A percentile compares a stretch with the other conserved stretches of the same genome.
phyloP scores from a whole-genome alignment of 164 flowering plant species.

The Echeveria elegans region DNA sequence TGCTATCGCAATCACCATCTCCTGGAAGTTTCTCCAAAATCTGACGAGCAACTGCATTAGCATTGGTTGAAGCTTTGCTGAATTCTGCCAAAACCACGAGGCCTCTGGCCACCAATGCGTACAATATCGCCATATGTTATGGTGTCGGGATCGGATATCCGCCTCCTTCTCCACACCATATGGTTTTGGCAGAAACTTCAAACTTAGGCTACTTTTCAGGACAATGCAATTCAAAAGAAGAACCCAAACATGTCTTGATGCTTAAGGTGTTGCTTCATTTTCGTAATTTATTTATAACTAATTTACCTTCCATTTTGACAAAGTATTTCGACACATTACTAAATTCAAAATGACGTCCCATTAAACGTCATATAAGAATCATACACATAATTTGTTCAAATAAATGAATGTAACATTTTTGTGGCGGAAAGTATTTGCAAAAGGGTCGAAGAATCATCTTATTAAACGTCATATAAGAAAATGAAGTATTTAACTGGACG shows the following conservation, averaged over 20 bases:
- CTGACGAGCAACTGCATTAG: constrained; percentile 58
- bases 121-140: constrained; percentile 54
- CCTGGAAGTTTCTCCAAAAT: constrained; percentile 59
- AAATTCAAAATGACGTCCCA: no score
- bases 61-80: constrained; percentile 54
- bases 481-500: no score
- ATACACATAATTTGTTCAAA: no score
- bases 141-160: background rate
- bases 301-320: no score
- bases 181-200: constrained; percentile 1
- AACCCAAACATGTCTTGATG: background rate
- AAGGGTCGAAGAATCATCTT: no score
- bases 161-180: constrained; percentile 3
- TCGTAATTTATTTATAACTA: no score
- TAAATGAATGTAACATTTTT: no score
- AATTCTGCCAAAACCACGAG: constrained; percentile 70
- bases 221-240: background rate
- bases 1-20: constrained; percentile 32
- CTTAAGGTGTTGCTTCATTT: constrained; percentile 6
- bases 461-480: background rate
- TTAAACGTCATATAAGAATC: no score
- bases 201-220: background rate
- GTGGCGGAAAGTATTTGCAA: no score
- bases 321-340: no score
- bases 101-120: constrained; percentile 75